These are phyloP conservation scores for Circinella umbellata DNA, from an alignment of 371 early-diverging fungal species.

Conservation along the genomic window DNA sequence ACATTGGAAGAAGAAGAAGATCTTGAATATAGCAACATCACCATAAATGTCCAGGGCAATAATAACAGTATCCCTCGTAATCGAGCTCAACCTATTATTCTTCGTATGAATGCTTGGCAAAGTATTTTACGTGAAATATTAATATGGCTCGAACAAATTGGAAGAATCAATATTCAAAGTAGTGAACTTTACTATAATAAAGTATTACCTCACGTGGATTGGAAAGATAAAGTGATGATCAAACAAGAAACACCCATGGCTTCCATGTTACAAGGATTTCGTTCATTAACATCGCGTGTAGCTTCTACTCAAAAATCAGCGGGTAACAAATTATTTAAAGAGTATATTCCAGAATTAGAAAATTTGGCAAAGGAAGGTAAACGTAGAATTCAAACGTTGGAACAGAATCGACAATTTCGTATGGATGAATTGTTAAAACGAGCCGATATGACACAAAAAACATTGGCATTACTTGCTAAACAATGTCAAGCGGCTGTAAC, in stretches of 20 bases:
- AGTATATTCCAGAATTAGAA: constrained; percentile 29
- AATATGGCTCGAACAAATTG: constrained; percentile 38
- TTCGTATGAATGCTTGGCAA: constrained; percentile 35
- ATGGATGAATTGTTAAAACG: constrained; percentile 39
- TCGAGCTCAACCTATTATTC: constrained; percentile 39
- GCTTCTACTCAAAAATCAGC: constrained; percentile 36
- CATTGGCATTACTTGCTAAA: constrained; percentile 30
- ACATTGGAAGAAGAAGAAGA: background rate
- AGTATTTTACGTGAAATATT: constrained; percentile 27
- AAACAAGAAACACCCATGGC: constrained; percentile 15
- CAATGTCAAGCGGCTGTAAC: constrained; percentile 36
- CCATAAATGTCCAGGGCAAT: too few species aligned
- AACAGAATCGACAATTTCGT: constrained; percentile 21
- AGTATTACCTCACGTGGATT: constrained; percentile 28
- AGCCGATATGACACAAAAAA: constrained; percentile 39
- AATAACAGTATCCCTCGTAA: constrained; percentile 9
- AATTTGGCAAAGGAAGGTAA: constrained; percentile 35
- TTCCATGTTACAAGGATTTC: constrained; percentile 28
- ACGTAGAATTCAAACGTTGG: constrained; percentile 28
- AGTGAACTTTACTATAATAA: constrained; percentile 36
- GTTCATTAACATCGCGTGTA: constrained; percentile 27
- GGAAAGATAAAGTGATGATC: constrained; percentile 5
- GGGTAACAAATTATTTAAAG: constrained; percentile 18
- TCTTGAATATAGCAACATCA: background rate
- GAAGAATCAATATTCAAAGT: constrained; percentile 32